These are phyloP conservation scores for Asparagopsis taxiformis DNA, from an alignment of 31 red algal genomes.

Conservation along the genomic window DNA sequence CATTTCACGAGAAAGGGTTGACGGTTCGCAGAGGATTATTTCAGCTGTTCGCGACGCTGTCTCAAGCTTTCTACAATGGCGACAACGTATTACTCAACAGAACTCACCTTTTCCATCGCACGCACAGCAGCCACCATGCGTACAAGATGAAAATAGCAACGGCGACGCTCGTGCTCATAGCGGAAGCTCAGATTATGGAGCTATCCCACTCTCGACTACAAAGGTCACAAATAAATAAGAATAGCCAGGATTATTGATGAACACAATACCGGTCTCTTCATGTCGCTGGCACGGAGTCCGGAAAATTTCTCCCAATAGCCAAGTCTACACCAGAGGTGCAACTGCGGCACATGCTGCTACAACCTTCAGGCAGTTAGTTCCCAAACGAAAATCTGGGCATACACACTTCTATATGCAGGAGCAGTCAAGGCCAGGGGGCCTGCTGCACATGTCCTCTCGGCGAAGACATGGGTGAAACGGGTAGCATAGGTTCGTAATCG, in stretches of 20 bases:
- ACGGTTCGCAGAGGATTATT: conserved; percentile 19
- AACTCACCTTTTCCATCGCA: conserved; percentile 33
- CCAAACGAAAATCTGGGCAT: no score
- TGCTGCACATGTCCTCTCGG: conserved; percentile 44
- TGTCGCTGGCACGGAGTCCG: no score
- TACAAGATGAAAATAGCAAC: not conserved
- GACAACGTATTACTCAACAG: conserved; percentile 13
- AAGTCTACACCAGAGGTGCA: no score
- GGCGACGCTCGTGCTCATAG: not conserved
- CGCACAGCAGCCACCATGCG: conserved; percentile 3
- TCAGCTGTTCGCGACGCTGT: conserved; percentile 12
- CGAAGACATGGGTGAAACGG: conserved; percentile 65
- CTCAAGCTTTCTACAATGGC: conserved; percentile 24
- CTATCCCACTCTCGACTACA: not conserved
- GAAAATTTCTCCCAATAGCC: no score
- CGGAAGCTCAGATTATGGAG: conserved; percentile 7
- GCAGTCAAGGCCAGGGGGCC: conserved; percentile 11
- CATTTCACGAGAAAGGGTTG: conserved; percentile 29
- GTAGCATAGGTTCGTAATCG: conserved; percentile 35
- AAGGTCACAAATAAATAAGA: no score
- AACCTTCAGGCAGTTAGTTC: no score
- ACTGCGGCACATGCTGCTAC: no score
- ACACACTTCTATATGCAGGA: no score
- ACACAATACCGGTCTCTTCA: no score
- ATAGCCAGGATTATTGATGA: no score